These are phyloP conservation scores for Conticribra guillardii DNA, from an alignment of 108 stramenopile species.

Conservation along the genomic window DNA sequence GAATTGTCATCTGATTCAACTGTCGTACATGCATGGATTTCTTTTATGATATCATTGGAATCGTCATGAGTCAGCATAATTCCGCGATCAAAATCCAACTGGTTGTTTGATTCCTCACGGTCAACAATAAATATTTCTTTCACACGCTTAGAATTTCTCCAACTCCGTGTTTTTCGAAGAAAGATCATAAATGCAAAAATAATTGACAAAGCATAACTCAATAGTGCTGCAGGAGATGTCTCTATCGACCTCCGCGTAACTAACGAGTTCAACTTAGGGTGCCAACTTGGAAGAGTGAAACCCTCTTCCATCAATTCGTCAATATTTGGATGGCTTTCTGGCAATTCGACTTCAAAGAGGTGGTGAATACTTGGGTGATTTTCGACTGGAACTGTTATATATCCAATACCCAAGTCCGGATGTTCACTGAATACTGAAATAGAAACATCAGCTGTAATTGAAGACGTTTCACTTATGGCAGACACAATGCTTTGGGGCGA, in stretches of 20 bases:
- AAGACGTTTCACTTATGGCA: not conserved
- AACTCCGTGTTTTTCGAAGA: not conserved
- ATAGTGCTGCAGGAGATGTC: conserved; percentile 23
- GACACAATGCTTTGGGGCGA: not conserved
- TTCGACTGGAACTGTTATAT: conserved; percentile 16
- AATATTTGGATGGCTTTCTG: conserved; percentile 33
- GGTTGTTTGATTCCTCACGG: not conserved
- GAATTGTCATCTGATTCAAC: conserved; percentile 1
- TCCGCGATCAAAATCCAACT: not conserved
- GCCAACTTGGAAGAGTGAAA: conserved; percentile 33
- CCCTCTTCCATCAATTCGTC: conserved; percentile 25
- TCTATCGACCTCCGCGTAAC: conserved; percentile 8
- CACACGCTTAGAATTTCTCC: conserved; percentile 6
- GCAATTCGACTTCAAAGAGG: conserved; percentile 22
- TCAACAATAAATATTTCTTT: conserved; percentile 2
- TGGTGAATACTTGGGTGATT: conserved; percentile 29
- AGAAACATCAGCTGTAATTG: conserved; percentile 1
- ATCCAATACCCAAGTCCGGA: conserved; percentile 15
- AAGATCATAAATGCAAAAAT: conserved; percentile 7
- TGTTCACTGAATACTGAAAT: conserved; percentile 28
- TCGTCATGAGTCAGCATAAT: not conserved
- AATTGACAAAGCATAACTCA: conserved; percentile 12
- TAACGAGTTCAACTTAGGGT: conserved; percentile 16
- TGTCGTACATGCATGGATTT: not conserved
- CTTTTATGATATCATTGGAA: not conserved